Conservation (phyloP, 2,329 filamentous ascomycete species). For the Microcyclospora tardicrescens region DNA sequence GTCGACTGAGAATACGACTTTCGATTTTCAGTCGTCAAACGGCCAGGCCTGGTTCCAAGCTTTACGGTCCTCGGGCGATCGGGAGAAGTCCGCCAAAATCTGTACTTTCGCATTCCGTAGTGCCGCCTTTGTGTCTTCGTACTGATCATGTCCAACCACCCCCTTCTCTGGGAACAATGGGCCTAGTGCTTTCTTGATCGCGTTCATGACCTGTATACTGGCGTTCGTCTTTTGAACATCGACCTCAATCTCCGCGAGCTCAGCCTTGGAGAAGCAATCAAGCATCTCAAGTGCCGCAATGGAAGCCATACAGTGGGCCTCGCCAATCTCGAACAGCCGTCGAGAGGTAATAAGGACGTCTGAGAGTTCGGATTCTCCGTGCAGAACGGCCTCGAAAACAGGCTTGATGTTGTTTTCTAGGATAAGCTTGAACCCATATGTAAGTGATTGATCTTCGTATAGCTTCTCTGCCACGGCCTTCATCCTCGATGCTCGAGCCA, state of each 20-base stretch:
- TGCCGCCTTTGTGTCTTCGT: neutral
- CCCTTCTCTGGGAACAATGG: neutral
- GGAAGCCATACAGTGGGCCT: neutral
- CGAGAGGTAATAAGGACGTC: neutral
- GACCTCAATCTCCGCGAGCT: neutral
- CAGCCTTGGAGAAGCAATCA: neutral
- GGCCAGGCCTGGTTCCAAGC: neutral
- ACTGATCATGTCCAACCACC: neutral
- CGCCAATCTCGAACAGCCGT: neutral
- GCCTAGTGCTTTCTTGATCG: neutral
- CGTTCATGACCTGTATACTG: neutral
- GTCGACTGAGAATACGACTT: no score
- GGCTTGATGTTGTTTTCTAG: neutral
- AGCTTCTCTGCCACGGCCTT: neutral
- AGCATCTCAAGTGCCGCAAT: neutral
- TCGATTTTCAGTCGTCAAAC: neutral
- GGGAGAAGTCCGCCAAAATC: neutral
- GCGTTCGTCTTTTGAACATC: neutral
- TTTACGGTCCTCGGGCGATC: neutral
- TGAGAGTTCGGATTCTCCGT: neutral
- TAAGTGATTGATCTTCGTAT: neutral
- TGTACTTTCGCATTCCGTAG: neutral
- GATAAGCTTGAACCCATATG: neutral
- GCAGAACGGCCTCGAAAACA: neutral
- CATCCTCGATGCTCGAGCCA: neutral